Conservation (phyloP, 2,329 filamentous ascomycete species). For the Fusarium sublunatum region DNA sequence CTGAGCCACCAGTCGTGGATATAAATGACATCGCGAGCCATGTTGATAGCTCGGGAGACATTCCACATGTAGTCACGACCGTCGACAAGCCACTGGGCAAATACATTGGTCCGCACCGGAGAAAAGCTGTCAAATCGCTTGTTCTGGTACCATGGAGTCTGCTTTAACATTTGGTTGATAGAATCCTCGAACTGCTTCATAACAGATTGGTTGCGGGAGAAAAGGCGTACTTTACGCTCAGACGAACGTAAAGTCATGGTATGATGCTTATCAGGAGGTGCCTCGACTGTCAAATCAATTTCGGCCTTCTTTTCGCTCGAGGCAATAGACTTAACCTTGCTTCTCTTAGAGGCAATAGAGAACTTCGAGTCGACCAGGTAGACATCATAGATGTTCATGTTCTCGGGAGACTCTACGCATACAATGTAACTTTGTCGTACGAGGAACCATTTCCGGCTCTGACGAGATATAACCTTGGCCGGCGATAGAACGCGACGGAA, state of each 20-base stretch:
- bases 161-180: conserved; percentile 83
- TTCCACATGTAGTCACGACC: conserved; percentile 99
- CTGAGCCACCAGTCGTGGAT: conserved; percentile 99
- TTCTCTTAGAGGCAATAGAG: conserved; percentile 79
- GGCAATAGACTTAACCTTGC: conserved; percentile 62
- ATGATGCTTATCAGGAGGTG: conserved; percentile 73
- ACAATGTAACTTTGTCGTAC: conserved; percentile 98
- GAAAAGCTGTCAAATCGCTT: conserved; percentile 96
- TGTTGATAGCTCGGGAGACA: conserved; percentile 93
- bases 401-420: conserved; percentile 97
- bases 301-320: conserved; percentile 70
- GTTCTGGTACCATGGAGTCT: conserved; percentile 82
- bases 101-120: conserved; percentile 85
- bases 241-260: conserved; percentile 89
- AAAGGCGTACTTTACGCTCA: conserved; percentile 89
- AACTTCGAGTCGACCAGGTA: conserved; percentile 96
- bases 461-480: conserved; percentile 80
- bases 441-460: conserved; percentile 96
- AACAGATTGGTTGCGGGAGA: conserved; percentile 90
- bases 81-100: conserved; percentile 96
- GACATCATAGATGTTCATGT: conserved; percentile 98
- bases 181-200: conserved; percentile 94
- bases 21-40: conserved; percentile 97
- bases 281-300: conserved; percentile 56
- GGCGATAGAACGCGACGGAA: conserved; percentile 85